Evolutionary conservation across 2,329 filamentous ascomycete genomes (phyloP).

Genomic region (Chaetothyriales sp.): DNA sequence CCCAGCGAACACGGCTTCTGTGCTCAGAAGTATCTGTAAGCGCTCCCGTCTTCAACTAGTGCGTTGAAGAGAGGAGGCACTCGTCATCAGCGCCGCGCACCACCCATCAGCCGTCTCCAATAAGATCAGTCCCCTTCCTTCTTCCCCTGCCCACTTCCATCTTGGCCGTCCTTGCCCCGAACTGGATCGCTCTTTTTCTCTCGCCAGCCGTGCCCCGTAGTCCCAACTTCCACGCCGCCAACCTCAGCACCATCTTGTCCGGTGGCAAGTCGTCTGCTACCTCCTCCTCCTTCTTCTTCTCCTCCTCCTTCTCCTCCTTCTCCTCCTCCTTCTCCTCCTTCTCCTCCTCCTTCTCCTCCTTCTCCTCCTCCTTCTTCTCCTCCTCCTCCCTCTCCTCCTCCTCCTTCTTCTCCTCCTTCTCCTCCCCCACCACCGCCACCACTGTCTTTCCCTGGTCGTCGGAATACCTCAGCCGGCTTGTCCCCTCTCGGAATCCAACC

Average conservation of each 20-base stretch:
- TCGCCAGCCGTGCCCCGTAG: slow-evolving; percentile 62
- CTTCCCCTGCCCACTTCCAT: slow-evolving; percentile 48
- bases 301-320: no score
- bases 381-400: no score
- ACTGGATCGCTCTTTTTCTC: slow-evolving; percentile 87
- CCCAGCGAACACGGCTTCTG: slow-evolving; percentile 22
- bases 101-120: slow-evolving; percentile 9
- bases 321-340: no score
- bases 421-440: no score
- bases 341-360: no score
- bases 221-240: slow-evolving; percentile 61
- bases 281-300: no score
- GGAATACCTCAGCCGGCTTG: slow-evolving; percentile 10
- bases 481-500: slow-evolving; percentile 58
- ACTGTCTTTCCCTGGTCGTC: slow-evolving; percentile 2
- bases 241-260: slow-evolving; percentile 66
- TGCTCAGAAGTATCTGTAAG: slow-evolving; percentile 61
- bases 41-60: background rate
- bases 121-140: slow-evolving; percentile 53
- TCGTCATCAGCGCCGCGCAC: slow-evolving; percentile 17
- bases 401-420: no score
- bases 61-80: background rate
- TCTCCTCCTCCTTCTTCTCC: no score
- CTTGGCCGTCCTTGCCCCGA: slow-evolving; percentile 69
- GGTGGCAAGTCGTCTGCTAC: slow-evolving; percentile 44